A percentile compares a stretch with the other conserved stretches of the same genome.
Evolutionary conservation across 176 grass and related monocot species (phyloP).

Genomic region (Melocanna baccifera): DNA sequence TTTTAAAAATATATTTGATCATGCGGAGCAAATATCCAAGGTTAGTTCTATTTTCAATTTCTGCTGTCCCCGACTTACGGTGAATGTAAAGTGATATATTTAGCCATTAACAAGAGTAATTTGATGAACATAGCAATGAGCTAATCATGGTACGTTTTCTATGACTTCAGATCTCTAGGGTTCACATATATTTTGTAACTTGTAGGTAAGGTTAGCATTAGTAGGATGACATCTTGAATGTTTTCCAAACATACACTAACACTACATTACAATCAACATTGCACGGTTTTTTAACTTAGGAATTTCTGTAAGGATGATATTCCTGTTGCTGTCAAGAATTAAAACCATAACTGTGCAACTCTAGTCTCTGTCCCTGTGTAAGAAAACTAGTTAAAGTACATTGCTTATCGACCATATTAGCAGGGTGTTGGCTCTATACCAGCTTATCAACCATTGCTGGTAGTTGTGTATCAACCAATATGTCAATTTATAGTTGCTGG

Average conservation of each 20-base stretch:
- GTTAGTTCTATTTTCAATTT: slow-evolving; percentile 37
- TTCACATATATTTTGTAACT: not conserved
- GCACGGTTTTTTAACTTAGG: not conserved
- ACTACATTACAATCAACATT: not conserved
- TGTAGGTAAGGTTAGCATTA: not conserved
- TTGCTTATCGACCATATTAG: not conserved
- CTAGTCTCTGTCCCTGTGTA: not conserved
- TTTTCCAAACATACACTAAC: not conserved
- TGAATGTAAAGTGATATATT: not conserved
- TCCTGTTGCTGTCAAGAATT: not conserved
- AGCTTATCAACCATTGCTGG: not conserved
- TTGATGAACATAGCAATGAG: not conserved
- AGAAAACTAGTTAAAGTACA: not conserved
- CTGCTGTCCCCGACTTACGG: not conserved
- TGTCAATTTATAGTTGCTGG: no score
- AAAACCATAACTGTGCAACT: no score
- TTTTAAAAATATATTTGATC: slow-evolving; percentile 97
- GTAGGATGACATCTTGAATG: not conserved
- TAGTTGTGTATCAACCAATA: no score
- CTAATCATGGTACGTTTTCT: not conserved
- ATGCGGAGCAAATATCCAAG: slow-evolving; percentile 94
- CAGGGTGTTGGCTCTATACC: not conserved
- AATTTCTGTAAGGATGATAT: not conserved
- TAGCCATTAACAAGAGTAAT: not conserved
- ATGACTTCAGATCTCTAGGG: not conserved